Percentiles rank a stretch among this genome's conserved stretches.
Evolutionary conservation across 805 yeast species (phyloP).

Genomic region (Sugiyamaella boreocaroliniensis): DNA sequence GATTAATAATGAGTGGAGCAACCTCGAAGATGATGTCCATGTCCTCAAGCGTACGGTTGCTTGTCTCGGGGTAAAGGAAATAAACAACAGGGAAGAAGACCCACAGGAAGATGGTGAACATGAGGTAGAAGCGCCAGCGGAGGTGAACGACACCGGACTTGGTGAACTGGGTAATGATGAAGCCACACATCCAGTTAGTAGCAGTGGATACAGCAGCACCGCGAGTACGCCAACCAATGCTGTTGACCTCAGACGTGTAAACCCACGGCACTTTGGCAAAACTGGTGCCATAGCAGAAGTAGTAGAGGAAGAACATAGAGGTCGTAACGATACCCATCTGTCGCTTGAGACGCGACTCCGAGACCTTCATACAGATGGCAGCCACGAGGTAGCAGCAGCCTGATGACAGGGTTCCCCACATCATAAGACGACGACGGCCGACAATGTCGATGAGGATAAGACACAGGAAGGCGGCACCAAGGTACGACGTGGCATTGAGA

Average conservation of each 20-base stretch:
- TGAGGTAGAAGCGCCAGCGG: slow-evolving; percentile 39
- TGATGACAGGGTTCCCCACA: slow-evolving; percentile 3
- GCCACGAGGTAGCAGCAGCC: slow-evolving; percentile 1
- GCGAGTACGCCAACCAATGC: slow-evolving; percentile 7
- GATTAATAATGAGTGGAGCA: slow-evolving; percentile 1
- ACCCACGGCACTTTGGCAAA: slow-evolving; percentile 10
- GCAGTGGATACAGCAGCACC: slow-evolving; percentile 9
- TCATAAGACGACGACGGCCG: slow-evolving; percentile 5
- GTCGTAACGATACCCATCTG: slow-evolving; percentile 8
- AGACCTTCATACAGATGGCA: slow-evolving; percentile 1
- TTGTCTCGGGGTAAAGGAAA: slow-evolving; percentile 36
- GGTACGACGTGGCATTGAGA: slow-evolving; percentile 2
- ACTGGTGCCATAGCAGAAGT: slow-evolving; percentile 6
- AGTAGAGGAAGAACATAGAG: slow-evolving; percentile 6
- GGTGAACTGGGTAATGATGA: slow-evolving; percentile 17
- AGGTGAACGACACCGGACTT: slow-evolving; percentile 37
- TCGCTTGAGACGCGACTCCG: neutral
- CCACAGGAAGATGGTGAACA: slow-evolving; percentile 22
- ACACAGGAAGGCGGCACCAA: neutral
- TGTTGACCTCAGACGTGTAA: slow-evolving; percentile 5
- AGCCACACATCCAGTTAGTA: slow-evolving; percentile 4
- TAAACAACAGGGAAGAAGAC: slow-evolving; percentile 18
- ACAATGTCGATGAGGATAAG: slow-evolving; percentile 1
- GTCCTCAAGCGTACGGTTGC: slow-evolving; percentile 39
- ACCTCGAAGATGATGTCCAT: slow-evolving; percentile 33